phyloP scores from a whole-genome alignment of 805 yeast genomes.

The Henningerozyma blattae region DNA sequence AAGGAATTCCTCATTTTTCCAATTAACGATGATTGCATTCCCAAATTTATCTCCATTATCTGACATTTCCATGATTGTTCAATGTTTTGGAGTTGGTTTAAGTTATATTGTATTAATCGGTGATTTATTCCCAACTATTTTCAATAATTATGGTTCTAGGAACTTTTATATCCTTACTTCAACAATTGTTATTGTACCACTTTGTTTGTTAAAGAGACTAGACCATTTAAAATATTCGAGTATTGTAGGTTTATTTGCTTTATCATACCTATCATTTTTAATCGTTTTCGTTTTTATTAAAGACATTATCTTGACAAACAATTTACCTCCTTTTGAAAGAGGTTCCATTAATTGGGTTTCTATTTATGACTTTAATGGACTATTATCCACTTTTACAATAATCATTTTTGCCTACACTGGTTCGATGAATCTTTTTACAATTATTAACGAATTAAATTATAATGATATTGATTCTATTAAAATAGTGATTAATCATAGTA shows the following conservation, averaged over 20 bases:
- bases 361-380: conserved; percentile 32
- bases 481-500: conserved; percentile 34
- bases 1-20: conserved; percentile 55
- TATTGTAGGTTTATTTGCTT: conserved; percentile 54
- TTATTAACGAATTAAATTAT: conserved; percentile 55
- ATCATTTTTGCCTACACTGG: conserved; percentile 75
- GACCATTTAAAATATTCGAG: conserved; percentile 65
- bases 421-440: conserved; percentile 69
- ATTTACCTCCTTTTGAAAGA: too few species aligned
- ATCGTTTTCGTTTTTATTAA: conserved; percentile 39
- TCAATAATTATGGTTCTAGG: conserved; percentile 30
- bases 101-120: conserved; percentile 66
- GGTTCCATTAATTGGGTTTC: conserved; percentile 32
- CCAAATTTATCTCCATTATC: conserved; percentile 61
- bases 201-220: conserved; percentile 46
- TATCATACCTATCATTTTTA: conserved; percentile 37
- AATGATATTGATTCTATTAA: conserved; percentile 37
- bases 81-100: conserved; percentile 70
- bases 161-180: conserved; percentile 36
- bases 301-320: conserved; percentile 24
- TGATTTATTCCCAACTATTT: conserved; percentile 56
- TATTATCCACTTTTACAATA: conserved; percentile 57
- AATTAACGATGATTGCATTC: conserved; percentile 57
- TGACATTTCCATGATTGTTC: conserved; percentile 62
- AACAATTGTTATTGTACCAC: conserved; percentile 44